These are phyloP conservation scores for Plasmodiophora brassicae DNA, from an alignment of 208 protist genomes.

Conservation along the genomic window DNA sequence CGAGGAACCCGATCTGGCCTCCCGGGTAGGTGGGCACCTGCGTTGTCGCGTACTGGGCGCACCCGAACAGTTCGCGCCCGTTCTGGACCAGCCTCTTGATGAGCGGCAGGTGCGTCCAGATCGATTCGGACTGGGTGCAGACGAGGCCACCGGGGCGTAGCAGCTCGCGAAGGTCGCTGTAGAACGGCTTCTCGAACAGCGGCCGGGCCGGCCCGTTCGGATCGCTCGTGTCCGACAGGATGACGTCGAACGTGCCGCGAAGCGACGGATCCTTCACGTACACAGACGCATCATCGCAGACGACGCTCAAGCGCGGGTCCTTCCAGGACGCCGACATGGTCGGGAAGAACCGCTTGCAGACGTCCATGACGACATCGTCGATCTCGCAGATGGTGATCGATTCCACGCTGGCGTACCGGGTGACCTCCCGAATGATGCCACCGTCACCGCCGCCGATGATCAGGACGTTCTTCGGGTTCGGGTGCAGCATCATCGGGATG, in stretches of 20 bases:
- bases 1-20: neutral
- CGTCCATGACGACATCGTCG: neutral
- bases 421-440: slow-evolving; percentile 6
- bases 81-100: neutral
- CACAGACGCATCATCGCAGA: neutral
- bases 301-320: neutral
- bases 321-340: neutral
- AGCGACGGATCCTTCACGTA: neutral
- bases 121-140: neutral
- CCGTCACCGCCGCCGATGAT: slow-evolving; percentile 10
- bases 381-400: neutral
- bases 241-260: neutral
- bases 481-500: neutral
- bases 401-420: neutral
- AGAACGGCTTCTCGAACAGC: neutral
- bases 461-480: neutral
- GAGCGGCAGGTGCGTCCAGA: neutral
- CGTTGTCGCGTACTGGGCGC: neutral
- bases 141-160: neutral
- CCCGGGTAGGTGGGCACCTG: neutral
- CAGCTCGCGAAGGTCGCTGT: neutral
- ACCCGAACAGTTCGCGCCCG: neutral
- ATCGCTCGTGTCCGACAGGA: neutral
- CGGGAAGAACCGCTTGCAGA: neutral
- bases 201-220: neutral